A percentile compares a stretch with the other conserved stretches of the same genome.
phyloP scores from a whole-genome alignment of 1,284 basidiomycete genomes.

The Xanthoconium separans region DNA sequence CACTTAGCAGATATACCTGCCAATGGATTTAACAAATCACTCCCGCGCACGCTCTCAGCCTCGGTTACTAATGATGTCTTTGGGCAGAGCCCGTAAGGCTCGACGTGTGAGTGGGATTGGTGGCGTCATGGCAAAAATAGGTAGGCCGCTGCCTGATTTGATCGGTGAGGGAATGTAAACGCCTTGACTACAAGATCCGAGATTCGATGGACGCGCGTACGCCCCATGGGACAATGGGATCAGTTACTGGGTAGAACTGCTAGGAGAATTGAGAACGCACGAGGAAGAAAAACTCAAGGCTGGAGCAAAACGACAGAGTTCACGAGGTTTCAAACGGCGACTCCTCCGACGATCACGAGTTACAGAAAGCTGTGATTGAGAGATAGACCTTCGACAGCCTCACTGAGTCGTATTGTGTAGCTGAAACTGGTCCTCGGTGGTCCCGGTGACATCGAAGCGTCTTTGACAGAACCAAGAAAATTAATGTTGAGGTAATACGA shows the following conservation, averaged over 20 bases:
- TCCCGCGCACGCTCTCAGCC: not conserved
- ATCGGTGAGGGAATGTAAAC: conserved; percentile 5
- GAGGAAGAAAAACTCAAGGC: not conserved
- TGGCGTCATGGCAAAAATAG: conserved; percentile 8
- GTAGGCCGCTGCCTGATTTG: not conserved
- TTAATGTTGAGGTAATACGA: not conserved
- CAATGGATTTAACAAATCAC: not conserved
- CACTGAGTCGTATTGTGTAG: not conserved
- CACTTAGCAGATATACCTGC: not conserved
- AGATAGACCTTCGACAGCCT: not conserved
- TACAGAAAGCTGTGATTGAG: conserved; percentile 6
- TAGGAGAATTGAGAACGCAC: not conserved
- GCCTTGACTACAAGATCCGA: conserved; percentile 17
- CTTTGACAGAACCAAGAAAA: no score
- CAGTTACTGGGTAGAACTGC: not conserved
- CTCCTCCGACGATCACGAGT: not conserved
- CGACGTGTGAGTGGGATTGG: conserved; percentile 10
- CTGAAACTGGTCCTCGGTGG: not conserved
- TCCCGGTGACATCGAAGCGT: not conserved
- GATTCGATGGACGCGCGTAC: not conserved
- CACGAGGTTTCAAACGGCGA: not conserved
- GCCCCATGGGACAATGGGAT: not conserved
- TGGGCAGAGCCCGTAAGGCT: conserved; percentile 4
- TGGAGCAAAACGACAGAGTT: no score
- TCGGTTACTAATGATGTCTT: not conserved